Evolutionary conservation across 2,329 filamentous ascomycete genomes (phyloP), one percentile per base, ranked within the genome.

Genomic region (Ceratocystis cubensis): DNA sequence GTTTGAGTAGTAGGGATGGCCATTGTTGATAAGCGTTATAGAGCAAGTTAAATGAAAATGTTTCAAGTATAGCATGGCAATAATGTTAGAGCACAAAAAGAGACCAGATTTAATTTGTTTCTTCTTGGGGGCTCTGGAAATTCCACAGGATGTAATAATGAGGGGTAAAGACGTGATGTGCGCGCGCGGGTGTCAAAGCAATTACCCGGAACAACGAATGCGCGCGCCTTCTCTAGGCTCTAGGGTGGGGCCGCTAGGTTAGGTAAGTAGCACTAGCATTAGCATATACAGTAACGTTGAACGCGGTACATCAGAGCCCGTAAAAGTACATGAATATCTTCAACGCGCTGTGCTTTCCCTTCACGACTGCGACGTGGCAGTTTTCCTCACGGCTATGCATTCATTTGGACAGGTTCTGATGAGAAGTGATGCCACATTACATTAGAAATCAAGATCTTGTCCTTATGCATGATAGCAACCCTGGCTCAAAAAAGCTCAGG

Each of bases 1-100:
- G 80, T 75, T 61, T 87, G 87, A 44, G 74, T 79, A 71, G 91
- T 84, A 61, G 87, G 78, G 69, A 95, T 80, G 67, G 84, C 88
- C 87, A 91, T 91, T 86, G 59, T 70, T 28, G 28, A 48, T 22
- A 41, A 41, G 37, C 37, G 44, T 28, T 28, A 30, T 41, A 30
- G 61, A 30, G 46, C 15, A 13, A 44, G 25, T n/a, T 63, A 17
- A 30, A 28, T 20, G 22, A 20, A 48, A 5, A 15, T 30, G 44
- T 63, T 10, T 46, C 13, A 63, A 44, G 61, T n/a, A 63, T 45
- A 50, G n/a, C 15, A 15, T 48, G 17, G 22, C 37, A 20, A 41
- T 41, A 15, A 41, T 41, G 13, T 41, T n/a, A 0, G 33, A 48
- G 37, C 20, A 15, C 7, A 22, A 17, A 50, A 63, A 50, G 7